Base-by-base conservation (phyloP, 345 rosid species). In the Populus tremula region DNA sequence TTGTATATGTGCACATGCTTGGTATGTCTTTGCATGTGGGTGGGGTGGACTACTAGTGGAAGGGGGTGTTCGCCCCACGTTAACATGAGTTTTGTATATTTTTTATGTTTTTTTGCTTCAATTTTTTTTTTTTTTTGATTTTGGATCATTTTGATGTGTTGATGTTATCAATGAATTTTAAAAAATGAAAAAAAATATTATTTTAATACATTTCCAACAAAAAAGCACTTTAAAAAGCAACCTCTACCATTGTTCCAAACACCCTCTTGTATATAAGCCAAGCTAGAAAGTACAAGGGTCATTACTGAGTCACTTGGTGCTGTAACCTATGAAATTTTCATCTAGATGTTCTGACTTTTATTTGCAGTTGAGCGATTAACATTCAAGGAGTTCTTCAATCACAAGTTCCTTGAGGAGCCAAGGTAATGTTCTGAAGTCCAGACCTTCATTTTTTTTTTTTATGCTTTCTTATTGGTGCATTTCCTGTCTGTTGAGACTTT, bases 351-450 rank as follows among this genome's bases (percentile, higher is more conserved):
- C 45, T 47, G 73, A 59, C 72, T 82, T 83, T 13, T 12, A 31
- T 80, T 80, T 84, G 80, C 88, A 93, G 96, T 84, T 86, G 90
- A 90, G 83, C 88, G 97, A 21, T 77, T 91, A 71, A 80, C 88
- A 66, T 93, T 93, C 84, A 78, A 78, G 67, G 97, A 93, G 83
- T 91, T 93, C 87, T 93, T 91, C 85, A 82, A 63, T 85, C 96
- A 93, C 86, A 86, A 77, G 83, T 91, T 93, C 85, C 82, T 93
- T 25, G 36, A 53, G 63, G 90, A 86, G 74, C 86, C 84, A 56
- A 87, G 94, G 97, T 93, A 89, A 77, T 41, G 47, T 73, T 70
- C 61, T 47, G 14, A 54, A 71, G 18, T 35, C 53, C 12, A 49
- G 62, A 70, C 27, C 20, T 82, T 18, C 20, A 21, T 61, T 72